Evolutionary conservation across 305 asterid species (phyloP).

Genomic region (Fraxinus sp.): DNA sequence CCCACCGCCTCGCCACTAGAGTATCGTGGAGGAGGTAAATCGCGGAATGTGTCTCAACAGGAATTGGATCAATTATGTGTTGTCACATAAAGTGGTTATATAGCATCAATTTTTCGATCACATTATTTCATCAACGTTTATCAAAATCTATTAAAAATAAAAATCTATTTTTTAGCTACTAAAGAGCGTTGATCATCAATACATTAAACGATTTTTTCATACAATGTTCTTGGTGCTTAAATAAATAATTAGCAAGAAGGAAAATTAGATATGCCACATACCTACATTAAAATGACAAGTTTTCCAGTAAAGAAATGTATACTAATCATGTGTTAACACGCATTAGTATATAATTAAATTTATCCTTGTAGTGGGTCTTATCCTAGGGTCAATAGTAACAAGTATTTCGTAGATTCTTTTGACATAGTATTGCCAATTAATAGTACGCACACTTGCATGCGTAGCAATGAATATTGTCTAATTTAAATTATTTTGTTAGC

Average conservation of each 20-base stretch:
- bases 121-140: no score
- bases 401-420: not conserved
- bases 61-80: no score
- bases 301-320: not conserved
- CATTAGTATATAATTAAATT: not conserved
- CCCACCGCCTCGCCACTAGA: no score
- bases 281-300: not conserved
- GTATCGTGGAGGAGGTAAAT: no score
- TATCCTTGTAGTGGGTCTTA: not conserved
- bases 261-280: not conserved
- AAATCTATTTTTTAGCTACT: no score
- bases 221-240: not conserved
- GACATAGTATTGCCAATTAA: not conserved
- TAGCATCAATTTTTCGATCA: no score
- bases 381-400: not conserved
- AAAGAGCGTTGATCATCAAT: not conserved
- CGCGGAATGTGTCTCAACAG: no score
- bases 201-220: not conserved
- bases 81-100: not conserved
- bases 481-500: no score
- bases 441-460: not conserved
- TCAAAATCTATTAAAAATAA: no score
- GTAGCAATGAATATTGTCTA: not conserved
- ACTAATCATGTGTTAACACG: not conserved
- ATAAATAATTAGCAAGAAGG: not conserved